Percentiles rank a stretch among this genome's conserved stretches.
phyloP scores from a whole-genome alignment of 192 early-diverging fungal genomes.

The Umbelopsis vinacea region DNA sequence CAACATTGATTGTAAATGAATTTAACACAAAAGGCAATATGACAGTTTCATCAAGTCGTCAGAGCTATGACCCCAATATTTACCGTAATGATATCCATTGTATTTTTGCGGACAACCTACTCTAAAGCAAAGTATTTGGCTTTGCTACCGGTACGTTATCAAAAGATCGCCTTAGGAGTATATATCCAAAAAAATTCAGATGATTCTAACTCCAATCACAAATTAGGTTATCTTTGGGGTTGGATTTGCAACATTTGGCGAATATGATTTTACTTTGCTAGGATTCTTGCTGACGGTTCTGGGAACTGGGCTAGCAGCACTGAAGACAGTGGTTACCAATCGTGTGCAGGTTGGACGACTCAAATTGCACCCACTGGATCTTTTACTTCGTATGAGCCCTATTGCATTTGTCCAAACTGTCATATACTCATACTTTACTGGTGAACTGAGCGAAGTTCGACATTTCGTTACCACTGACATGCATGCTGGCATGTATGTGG shows the following conservation, averaged over 20 bases:
- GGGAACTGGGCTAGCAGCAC: conserved; percentile 76
- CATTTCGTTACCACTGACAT: conserved; percentile 49
- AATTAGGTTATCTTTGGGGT: conserved; percentile 73
- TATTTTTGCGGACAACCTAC: conserved; percentile 32
- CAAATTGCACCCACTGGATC: conserved; percentile 80
- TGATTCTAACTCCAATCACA: too few species aligned
- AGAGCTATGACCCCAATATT: conserved; percentile 63
- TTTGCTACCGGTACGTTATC: conserved; percentile 30
- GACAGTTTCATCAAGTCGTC: conserved; percentile 66
- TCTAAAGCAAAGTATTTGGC: conserved; percentile 39
- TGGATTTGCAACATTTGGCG: conserved; percentile 81
- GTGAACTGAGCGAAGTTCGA: conserved; percentile 59
- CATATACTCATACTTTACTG: conserved; percentile 62
- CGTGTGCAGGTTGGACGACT: conserved; percentile 76
- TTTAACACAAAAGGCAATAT: not conserved
- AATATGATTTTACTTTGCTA: conserved; percentile 72
- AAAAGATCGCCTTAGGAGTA: conserved; percentile 14
- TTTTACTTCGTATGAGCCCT: conserved; percentile 79
- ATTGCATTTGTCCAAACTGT: conserved; percentile 78
- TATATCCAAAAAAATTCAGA: too few species aligned
- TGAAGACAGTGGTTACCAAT: conserved; percentile 88
- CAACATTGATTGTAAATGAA: too few species aligned
- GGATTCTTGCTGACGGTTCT: conserved; percentile 81
- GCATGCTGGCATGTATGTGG: conserved; percentile 37
- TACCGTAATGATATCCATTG: conserved; percentile 49